Base-by-base conservation (phyloP, 768 basidiomycete species). In the Cubamyces sp. region DNA sequence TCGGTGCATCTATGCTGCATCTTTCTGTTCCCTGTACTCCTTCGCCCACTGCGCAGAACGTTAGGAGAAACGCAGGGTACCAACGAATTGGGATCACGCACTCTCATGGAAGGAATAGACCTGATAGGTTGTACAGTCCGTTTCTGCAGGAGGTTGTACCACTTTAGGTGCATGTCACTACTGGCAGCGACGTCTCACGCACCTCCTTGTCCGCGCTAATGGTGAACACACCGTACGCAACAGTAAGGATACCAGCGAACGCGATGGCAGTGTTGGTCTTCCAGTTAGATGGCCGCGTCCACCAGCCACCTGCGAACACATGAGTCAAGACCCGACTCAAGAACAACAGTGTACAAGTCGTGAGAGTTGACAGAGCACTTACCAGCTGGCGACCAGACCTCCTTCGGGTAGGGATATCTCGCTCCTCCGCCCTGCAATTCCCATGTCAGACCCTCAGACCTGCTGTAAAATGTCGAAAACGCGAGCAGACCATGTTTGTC, bases 361-460 rank as follows among this genome's bases (percentile, higher is more conserved):
- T 26, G 18, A 42, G 49, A 39, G 45, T 43, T 46, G 41, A 21
- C n/a, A 40, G n/a, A 55, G 37, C 19, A 77, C 75, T 64, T 55
- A 92, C 93, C 93, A 66, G 94, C 82, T 71, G 96, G 95, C 23
- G 94, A 90, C 93, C 94, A 98, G 57, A 97, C 95, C 71, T 91
- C 84, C 81, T 95, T 96, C 34, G 94, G 95, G 74, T 89, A 97
- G 9, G 94, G 93, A 82, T 92, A 97, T 77, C 92, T 87, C 57
- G 78, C 84, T 64, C 90, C 91, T 76, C 91, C 91, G 48, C 91
- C 91, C 91, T 92, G 40, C 11, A 37, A 19, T 41, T 8, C 7
- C 30, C n/a, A 15, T 54, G n/a, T 43, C 56, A 56, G 18, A 19
- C 42, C 34, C 25, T 16, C 6, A 39, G 25, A 15, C 42, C 21